Base-by-base conservation (phyloP, 257 asterid species). In the Solanum medicagineum region DNA sequence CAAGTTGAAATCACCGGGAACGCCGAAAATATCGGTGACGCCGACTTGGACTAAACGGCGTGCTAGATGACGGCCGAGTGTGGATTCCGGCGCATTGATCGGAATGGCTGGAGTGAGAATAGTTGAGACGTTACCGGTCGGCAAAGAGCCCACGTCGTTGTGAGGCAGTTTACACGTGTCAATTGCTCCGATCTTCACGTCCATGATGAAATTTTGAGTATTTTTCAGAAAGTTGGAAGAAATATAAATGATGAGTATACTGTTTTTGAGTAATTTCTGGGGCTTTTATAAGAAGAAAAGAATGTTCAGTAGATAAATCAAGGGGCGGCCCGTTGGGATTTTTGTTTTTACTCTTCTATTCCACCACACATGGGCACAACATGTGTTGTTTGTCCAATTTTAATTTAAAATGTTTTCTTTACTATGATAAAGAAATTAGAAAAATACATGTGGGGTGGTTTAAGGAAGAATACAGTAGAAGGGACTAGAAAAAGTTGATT, bases 31-130 rank as follows among this genome's bases (percentile, higher is more conserved):
- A 45, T 87, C 89, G 8, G 47, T 71, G 24, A 81, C 81, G 9
- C 89, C 89, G 8, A 87, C 70, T 73, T 87, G 80, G 6, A 87
- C 87, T 10, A 87, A 85, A 36, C 89, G 85, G 51, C 87, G 83
- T 29, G 89, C 87, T 29, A 87, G 6, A 44, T 87, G 87, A 74
- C 89, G 87, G n/a, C 89, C 89, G 2, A 87, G 81, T 20, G 89
- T 87, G 4, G 87, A 62, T 45, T 84, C 87, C 16, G 87, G 51
- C 8, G 87, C 56, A 83, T 26, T 59, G 87, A 74, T 44, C 0
- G 84, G 83, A 20, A 59, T 12, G 24, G n/a, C 22, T 4, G 84
- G 44, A 26, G 60, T 17, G 73, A 74, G 87, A 20, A 84, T 51
- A 4, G 87, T 59, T 2, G 19, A 62, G 62, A n/a, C 54, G 63